Base-by-base conservation (phyloP, 805 yeast species). In the Pichia ethanolica region DNA sequence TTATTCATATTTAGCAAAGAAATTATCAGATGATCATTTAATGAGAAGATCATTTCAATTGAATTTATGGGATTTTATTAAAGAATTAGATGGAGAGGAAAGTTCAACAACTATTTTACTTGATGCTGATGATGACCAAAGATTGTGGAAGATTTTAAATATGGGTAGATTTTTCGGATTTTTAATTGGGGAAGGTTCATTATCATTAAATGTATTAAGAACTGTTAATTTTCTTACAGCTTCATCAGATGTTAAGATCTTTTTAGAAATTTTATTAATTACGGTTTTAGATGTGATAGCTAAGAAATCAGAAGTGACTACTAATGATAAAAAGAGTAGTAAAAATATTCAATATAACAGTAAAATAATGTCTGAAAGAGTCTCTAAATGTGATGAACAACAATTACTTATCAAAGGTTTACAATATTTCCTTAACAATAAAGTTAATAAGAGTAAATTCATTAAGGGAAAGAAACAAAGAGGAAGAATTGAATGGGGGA, bases 1-100 rank as follows among this genome's bases (percentile, higher is more conserved):
- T 64, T 93, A 93, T 65, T 86, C 90, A 0, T 67, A 86, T 27
- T 75, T 93, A 35, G 95, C 95, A 0, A 74, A 74, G 28, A 86
- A 86, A 58, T 67, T 90, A 30, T 86, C 96, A 59, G 82, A 82
- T 33, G 78, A 79, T 26, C 95, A 89, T 57, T 72, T 81, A 2
- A 69, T 86, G 64, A 77, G 86, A 61, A 89, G 90, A 65, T 80
- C 95, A 0, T 84, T 93, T 58, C 97, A 91, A 62, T 89, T 93
- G 63, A 72, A 81, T 58, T 72, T 93, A 39, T 93, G 98, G 98
- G 96, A 93, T 64, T 74, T 81, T 41, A 59, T 90, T 14, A 81
- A 81, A 56, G 87, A 82, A 35, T 70, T 88, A 41, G 96, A 87
- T 54, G 74, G 72, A 3, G 73, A 69, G 26, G 73, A 66, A 33